A percentile compares a stretch with the other conserved stretches of the same genome.
These are phyloP conservation scores for Monotropa hypopitys DNA, from an alignment of 179 eudicot species.

Conservation along the genomic window DNA sequence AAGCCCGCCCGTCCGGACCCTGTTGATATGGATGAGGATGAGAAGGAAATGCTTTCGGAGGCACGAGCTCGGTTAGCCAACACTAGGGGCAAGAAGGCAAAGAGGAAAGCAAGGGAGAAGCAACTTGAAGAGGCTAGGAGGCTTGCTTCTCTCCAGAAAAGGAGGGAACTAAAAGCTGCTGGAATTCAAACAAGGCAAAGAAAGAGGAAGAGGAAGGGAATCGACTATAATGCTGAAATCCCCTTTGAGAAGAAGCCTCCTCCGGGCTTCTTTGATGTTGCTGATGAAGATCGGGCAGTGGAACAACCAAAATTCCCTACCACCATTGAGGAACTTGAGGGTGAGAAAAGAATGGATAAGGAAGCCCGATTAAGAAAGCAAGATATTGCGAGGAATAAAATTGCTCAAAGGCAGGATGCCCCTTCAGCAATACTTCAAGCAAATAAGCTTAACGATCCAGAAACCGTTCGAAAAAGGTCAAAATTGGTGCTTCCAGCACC, in stretches of 20 bases:
- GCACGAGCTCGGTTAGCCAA: conserved; percentile 92
- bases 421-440: conserved; percentile 93
- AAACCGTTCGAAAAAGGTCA: conserved; percentile 78
- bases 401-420: conserved; percentile 86
- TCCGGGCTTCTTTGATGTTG: conserved; percentile 76
- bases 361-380: conserved; percentile 91
- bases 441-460: conserved; percentile 94
- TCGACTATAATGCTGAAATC: conserved; percentile 95
- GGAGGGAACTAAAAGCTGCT: conserved; percentile 96
- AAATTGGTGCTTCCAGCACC: conserved; percentile 94
- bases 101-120: conserved; percentile 96
- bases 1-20: conserved; percentile 99
- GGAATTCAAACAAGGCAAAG: conserved; percentile 77
- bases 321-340: conserved; percentile 90
- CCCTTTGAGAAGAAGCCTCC: conserved; percentile 96
- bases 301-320: conserved; percentile 85
- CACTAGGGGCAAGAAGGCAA: conserved; percentile 96
- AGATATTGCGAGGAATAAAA: conserved; percentile 87
- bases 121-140: conserved; percentile 99
- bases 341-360: conserved; percentile 77
- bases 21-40: conserved; percentile 99
- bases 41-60: conserved; percentile 99
- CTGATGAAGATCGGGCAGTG: conserved; percentile 66
- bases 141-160: conserved; percentile 95
- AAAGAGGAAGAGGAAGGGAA: conserved; percentile 89